Evolutionary conservation across 2,329 filamentous ascomycete species (phyloP).

Genomic region (Emmonsiellopsis sp.): DNA sequence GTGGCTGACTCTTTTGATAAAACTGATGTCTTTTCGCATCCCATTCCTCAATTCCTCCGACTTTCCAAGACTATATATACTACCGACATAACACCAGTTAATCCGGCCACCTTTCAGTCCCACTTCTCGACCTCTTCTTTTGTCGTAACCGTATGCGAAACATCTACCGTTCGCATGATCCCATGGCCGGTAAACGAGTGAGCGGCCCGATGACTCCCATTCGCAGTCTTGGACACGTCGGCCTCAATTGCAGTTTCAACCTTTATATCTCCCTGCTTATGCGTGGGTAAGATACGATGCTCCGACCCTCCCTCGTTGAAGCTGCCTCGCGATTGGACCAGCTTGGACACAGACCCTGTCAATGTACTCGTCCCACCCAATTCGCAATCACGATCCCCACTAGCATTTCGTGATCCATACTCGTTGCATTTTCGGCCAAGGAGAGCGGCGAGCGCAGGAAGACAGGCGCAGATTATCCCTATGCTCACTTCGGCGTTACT

Average conservation of each 20-base stretch:
- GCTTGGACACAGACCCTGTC: not conserved
- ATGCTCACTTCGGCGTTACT: conserved; percentile 33
- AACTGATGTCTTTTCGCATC: too few species aligned
- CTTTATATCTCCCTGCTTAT: conserved; percentile 19
- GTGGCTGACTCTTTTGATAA: too few species aligned
- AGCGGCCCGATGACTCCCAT: not conserved
- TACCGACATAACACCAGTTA: too few species aligned
- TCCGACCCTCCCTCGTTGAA: conserved; percentile 14
- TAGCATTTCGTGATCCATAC: conserved; percentile 16
- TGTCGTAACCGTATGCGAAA: conserved; percentile 13
- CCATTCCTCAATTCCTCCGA: too few species aligned
- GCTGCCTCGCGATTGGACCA: not conserved
- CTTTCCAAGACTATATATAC: too few species aligned
- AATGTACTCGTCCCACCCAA: not conserved
- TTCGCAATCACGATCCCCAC: conserved; percentile 1
- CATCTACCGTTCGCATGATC: conserved; percentile 23
- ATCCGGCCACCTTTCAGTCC: not conserved
- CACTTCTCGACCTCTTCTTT: not conserved
- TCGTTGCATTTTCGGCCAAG: conserved; percentile 25
- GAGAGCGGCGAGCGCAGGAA: conserved; percentile 30
- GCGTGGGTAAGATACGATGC: conserved; percentile 19
- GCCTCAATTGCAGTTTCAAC: conserved; percentile 21
- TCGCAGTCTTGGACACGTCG: not conserved
- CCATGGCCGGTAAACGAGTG: conserved; percentile 13
- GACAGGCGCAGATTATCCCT: conserved; percentile 33